Evolutionary conservation across 805 yeast species (phyloP).

Genomic region (Schwanniomyces yamadae): DNA sequence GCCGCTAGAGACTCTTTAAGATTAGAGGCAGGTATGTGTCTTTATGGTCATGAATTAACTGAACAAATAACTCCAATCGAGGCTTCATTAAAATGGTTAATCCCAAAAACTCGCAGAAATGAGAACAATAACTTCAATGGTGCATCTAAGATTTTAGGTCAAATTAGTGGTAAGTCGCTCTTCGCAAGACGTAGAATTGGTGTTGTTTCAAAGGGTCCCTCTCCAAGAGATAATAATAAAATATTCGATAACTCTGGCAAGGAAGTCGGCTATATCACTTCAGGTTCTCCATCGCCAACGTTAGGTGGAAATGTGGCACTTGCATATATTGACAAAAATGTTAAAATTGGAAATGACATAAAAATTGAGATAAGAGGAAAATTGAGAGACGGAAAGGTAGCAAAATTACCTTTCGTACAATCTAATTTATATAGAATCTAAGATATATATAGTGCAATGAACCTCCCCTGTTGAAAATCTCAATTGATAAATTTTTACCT

Average conservation of each 20-base stretch:
- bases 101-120: slow-evolving; percentile 74
- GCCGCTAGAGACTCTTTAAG: slow-evolving; percentile 98
- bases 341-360: slow-evolving; percentile 72
- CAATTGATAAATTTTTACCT: too few relatives aligned
- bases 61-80: slow-evolving; percentile 84
- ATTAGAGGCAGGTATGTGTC: slow-evolving; percentile 97
- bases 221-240: slow-evolving; percentile 81
- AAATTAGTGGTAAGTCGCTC: slow-evolving; percentile 62
- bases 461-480: too few relatives aligned
- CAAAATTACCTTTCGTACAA: slow-evolving; percentile 81
- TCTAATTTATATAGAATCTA: slow-evolving; percentile 63
- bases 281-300: slow-evolving; percentile 64
- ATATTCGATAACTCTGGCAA: slow-evolving; percentile 56
- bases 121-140: slow-evolving; percentile 68
- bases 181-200: slow-evolving; percentile 70
- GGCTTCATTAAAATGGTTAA: slow-evolving; percentile 85
- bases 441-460: too few relatives aligned
- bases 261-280: slow-evolving; percentile 52
- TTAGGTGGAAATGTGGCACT: slow-evolving; percentile 84
- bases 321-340: slow-evolving; percentile 75
- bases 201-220: slow-evolving; percentile 74
- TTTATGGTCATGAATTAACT: slow-evolving; percentile 88
- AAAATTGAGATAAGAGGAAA: slow-evolving; percentile 83
- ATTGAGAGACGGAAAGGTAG: slow-evolving; percentile 68
- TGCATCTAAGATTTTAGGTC: slow-evolving; percentile 61